Evolutionary conservation across 805 yeast species (phyloP).

Genomic region (Saturnispora sanitii): DNA sequence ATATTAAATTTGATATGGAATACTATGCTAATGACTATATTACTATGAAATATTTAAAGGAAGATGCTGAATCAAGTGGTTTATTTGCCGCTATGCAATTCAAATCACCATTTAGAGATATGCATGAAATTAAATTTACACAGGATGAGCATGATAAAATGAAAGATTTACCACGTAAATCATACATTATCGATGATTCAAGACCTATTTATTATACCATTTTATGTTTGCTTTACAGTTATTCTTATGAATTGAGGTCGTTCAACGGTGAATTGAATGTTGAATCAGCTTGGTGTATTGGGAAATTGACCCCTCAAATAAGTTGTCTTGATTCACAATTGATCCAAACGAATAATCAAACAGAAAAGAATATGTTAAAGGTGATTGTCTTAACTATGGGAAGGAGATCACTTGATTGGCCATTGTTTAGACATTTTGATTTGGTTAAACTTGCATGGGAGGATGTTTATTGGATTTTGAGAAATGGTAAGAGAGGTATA

Average conservation of each 20-base stretch:
- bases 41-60: constrained; percentile 43
- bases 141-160: constrained; percentile 56
- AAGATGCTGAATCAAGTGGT: constrained; percentile 22
- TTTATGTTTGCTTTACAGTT: constrained; percentile 60
- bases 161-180: constrained; percentile 56
- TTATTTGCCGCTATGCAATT: constrained; percentile 38
- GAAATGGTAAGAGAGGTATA: constrained; percentile 61
- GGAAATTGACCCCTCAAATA: constrained; percentile 74
- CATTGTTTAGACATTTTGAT: constrained; percentile 64
- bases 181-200: constrained; percentile 45
- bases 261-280: constrained; percentile 62
- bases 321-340: constrained; percentile 58
- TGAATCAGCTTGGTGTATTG: constrained; percentile 93
- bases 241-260: constrained; percentile 64
- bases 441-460: constrained; percentile 58
- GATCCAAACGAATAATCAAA: constrained; percentile 26
- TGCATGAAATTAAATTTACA: constrained; percentile 40
- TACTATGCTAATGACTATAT: constrained; percentile 78
- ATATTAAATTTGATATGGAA: constrained; percentile 74
- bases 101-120: constrained; percentile 38
- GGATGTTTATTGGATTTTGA: constrained; percentile 55
- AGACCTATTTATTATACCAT: constrained; percentile 54
- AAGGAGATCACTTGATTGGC: constrained; percentile 69
- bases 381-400: constrained; percentile 52
- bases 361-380: constrained; percentile 33